Conservation (phyloP, 805 yeast genomes). For the Sugiyamaella marilandica region DNA sequence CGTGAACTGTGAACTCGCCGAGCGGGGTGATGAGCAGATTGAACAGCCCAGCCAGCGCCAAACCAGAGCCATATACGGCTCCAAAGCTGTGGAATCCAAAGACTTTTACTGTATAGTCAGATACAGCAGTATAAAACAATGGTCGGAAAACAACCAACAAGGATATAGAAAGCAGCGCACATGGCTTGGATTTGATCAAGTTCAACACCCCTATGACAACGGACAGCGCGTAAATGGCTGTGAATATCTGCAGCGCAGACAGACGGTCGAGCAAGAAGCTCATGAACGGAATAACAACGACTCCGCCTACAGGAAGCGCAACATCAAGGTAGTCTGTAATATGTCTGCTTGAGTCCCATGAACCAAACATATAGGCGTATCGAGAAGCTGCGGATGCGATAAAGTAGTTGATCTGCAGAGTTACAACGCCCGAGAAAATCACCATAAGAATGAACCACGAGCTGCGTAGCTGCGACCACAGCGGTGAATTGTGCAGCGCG, state of each 20-base stretch:
- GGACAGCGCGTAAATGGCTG: slow-evolving; percentile 50
- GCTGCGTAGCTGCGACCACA: slow-evolving; percentile 42
- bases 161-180: slow-evolving; percentile 65
- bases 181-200: slow-evolving; percentile 42
- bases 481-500: slow-evolving; percentile 60
- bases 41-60: slow-evolving; percentile 75
- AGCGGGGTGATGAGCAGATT: slow-evolving; percentile 67
- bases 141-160: slow-evolving; percentile 81
- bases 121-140: slow-evolving; percentile 85
- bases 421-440: slow-evolving; percentile 74
- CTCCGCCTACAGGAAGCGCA: slow-evolving; percentile 85
- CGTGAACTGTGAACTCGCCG: slow-evolving; percentile 65
- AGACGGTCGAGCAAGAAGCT: slow-evolving; percentile 75
- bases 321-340: slow-evolving; percentile 76
- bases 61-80: slow-evolving; percentile 80
- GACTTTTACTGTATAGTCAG: slow-evolving; percentile 87
- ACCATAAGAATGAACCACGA: slow-evolving; percentile 80
- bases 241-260: slow-evolving; percentile 54
- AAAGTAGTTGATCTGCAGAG: slow-evolving; percentile 88
- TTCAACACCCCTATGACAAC: slow-evolving; percentile 69
- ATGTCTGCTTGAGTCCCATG: slow-evolving; percentile 42
- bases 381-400: slow-evolving; percentile 86
- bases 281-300: slow-evolving; percentile 79
- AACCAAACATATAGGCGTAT: slow-evolving; percentile 64
- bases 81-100: slow-evolving; percentile 93